Base-by-base conservation (phyloP, 306 rosid genomes). In the Gastrolobium bilobum region DNA sequence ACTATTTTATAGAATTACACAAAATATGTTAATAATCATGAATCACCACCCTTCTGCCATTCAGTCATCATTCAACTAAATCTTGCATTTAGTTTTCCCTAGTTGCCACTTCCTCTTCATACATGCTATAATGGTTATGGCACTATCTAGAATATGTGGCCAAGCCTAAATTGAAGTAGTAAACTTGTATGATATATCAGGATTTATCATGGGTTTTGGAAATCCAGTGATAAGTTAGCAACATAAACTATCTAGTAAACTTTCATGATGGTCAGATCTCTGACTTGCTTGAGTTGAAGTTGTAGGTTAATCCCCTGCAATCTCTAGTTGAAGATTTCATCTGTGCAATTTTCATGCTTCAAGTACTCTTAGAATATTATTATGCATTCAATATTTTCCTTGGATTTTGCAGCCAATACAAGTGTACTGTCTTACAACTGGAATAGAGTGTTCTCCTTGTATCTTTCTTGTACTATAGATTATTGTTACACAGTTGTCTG, bases 1-100 rank as follows among this genome's bases (percentile, higher is more conserved):
- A 69, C 26, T 56, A 63, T 10, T 53, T 61, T 11, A 6, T 48
- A 59, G 78, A 73, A 73, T 59, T 80, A 78, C 52, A 34, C 56
- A 7, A 42, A 53, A 67, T 31, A 26, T 11, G 47, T 29, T 51
- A n/a, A 47, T 51, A 67, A 67, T 68, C 82, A 71, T 44, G 74
- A 70, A 14, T 50, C 56, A 76, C 58, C 56, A 76, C 40, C 62
- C 47, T 38, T 44, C 70, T 58, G 38, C 54, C 54, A 4, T 44
- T 37, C 4, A 7, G 40, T 70, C 63, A 15, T 20, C 10, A 4
- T 10, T 54, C n/a, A 15, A 78, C 48, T 11, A 58, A 58, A 29
- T 13, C 37, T 47, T 44, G 20, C 52, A 35, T 54, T 54, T 58
- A 33, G 14, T 34, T 47, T 66, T 40, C 54, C 4, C 43, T 5